Evolutionary conservation across 495 filamentous ascomycete species (phyloP).

Genomic region (Penicillium lividum): DNA sequence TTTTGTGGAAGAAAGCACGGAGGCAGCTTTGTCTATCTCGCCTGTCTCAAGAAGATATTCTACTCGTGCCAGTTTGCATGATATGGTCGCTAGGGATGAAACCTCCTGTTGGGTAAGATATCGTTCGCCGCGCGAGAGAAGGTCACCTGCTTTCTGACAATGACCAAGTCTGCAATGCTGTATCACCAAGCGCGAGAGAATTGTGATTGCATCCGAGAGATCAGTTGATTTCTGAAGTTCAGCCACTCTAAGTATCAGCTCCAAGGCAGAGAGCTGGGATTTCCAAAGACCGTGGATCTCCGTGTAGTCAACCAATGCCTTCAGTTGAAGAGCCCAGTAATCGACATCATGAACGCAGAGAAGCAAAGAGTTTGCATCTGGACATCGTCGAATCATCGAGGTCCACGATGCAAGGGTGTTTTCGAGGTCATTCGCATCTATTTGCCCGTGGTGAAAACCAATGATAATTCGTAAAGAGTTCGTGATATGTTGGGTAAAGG

Average conservation of each 20-base stretch:
- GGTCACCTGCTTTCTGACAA: conserved; percentile 67
- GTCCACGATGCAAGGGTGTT: conserved; percentile 41
- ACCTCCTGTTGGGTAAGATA: conserved; percentile 42
- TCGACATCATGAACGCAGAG: conserved; percentile 61
- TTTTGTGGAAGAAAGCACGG: conserved; percentile 32
- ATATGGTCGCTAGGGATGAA: conserved; percentile 47
- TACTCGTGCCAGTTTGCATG: conserved; percentile 68
- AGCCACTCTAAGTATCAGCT: conserved; percentile 56
- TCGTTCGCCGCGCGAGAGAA: conserved; percentile 59
- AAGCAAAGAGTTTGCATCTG: conserved; percentile 52
- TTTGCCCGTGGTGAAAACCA: conserved; percentile 53
- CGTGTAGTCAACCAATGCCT: conserved; percentile 72
- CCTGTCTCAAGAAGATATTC: conserved; percentile 74
- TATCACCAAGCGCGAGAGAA: conserved; percentile 61
- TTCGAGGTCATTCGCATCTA: conserved; percentile 50
- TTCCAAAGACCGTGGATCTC: conserved; percentile 69
- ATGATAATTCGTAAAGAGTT: conserved; percentile 55
- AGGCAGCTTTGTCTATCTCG: conserved; percentile 56
- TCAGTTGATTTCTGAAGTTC: conserved; percentile 52
- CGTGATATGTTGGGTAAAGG: conserved; percentile 58
- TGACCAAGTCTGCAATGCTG: conserved; percentile 80
- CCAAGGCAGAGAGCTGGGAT: conserved; percentile 48
- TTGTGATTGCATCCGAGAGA: conserved; percentile 54
- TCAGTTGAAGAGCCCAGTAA: conserved; percentile 61
- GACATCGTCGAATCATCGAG: conserved; percentile 38